phyloP scores from a whole-genome alignment of 2,329 filamentous ascomycete species.

The Claviceps pazoutovae region DNA sequence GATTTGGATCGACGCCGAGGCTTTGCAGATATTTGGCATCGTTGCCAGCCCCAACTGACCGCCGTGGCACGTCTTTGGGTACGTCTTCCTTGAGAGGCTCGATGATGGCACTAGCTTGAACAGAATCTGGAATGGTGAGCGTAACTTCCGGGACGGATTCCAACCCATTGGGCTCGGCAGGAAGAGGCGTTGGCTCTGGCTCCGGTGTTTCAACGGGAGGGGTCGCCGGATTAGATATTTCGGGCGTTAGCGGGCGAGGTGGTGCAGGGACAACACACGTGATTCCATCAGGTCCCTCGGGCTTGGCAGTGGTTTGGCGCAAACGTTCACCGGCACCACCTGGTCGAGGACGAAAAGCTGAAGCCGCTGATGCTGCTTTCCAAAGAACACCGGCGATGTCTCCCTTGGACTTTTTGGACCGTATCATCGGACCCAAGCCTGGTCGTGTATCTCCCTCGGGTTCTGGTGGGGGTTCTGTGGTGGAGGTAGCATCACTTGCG shows the following conservation, averaged over 20 bases:
- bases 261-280: conserved; percentile 78
- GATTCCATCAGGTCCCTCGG: conserved; percentile 72
- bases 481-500: conserved; percentile 13
- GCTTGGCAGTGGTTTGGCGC: conserved; percentile 44
- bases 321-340: conserved; percentile 77
- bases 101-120: conserved; percentile 23
- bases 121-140: conserved; percentile 35
- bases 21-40: conserved; percentile 65
- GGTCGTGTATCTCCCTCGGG: conserved; percentile 39
- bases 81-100: conserved; percentile 16
- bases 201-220: background rate
- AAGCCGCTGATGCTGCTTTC: conserved; percentile 49
- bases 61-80: conserved; percentile 36
- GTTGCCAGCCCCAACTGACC: conserved; percentile 54
- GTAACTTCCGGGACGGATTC: conserved; percentile 40
- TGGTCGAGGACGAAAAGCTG: conserved; percentile 67
- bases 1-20: conserved; percentile 60
- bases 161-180: background rate
- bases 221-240: conserved; percentile 15
- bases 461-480: conserved; percentile 11
- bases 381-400: conserved; percentile 65
- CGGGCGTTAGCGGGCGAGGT: conserved; percentile 26
- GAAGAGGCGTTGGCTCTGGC: background rate
- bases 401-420: conserved; percentile 57
- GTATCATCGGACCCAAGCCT: conserved; percentile 82